Base-by-base conservation (phyloP, 2,329 filamentous ascomycete species). In the Calonectria pauciramosa region DNA sequence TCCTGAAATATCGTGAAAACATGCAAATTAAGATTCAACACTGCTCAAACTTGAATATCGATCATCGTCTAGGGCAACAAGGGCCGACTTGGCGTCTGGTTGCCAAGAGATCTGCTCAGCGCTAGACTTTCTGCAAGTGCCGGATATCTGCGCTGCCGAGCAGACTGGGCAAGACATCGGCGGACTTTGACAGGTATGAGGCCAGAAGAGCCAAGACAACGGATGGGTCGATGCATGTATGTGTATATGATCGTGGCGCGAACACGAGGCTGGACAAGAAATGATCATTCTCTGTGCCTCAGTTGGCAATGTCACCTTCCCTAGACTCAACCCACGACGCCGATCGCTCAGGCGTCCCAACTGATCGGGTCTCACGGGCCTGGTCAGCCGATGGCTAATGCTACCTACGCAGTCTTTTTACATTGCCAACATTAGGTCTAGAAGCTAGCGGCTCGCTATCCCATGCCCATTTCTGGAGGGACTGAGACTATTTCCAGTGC, bases 231-330 rank as follows among this genome's bases (percentile, higher is more conserved):
- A 47, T 47, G 44, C 16, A 63, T 63, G 56, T 63, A 13, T 41
- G 23, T 63, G 56, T 63, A 38, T 63, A 63, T 63, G 32, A 41
- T 36, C 16, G 34, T 63, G 56, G 34, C n/a, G 32, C 56, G 23
- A 41, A 63, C n/a, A 63, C 56, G 56, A 63, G 56, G 36, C 56
- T 38, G 26, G n/a, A 14, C 32, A 41, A 38, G 56, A 63, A 63
- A 63, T 63, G 56, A 63, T 28, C 20, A 26, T 16, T 63, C 34
- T n/a, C 56, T n/a, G 56, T 63, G 56, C 56, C 56, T 63, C 56
- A 41, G 56, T 63, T 63, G 56, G 26, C 56, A 63, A 63, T 63
- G 56, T 63, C 56, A 63, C 56, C 56, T 63, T 63, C 56, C 56
- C 56, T 63, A 26, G n/a, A 38, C 34, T 63, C 56, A 41, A 63